These are phyloP conservation scores for Tulasnella sp. DNA, from an alignment of 768 basidiomycete species.

Conservation along the genomic window DNA sequence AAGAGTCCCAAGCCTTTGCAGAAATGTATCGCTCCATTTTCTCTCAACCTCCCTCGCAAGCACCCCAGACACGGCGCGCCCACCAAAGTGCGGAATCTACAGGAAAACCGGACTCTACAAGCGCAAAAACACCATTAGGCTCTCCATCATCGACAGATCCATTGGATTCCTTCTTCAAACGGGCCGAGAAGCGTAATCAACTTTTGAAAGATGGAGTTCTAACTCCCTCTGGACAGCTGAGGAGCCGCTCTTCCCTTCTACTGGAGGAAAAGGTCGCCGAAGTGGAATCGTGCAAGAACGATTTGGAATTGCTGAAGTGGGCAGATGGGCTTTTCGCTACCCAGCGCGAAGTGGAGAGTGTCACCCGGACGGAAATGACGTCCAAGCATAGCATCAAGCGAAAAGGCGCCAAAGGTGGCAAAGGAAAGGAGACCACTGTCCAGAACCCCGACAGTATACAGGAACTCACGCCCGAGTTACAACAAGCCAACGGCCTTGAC, in stretches of 20 bases:
- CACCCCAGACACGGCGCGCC: background rate
- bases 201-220: background rate
- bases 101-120: background rate
- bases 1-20: slow-evolving; percentile 11
- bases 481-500: background rate
- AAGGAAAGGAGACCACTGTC: background rate
- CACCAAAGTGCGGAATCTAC: background rate
- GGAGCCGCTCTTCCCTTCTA: background rate
- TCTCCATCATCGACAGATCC: background rate
- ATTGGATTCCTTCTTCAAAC: background rate
- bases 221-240: background rate
- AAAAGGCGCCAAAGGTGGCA: background rate
- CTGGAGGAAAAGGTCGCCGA: slow-evolving; percentile 64
- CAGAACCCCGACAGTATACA: background rate
- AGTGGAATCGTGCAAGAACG: slow-evolving; percentile 61
- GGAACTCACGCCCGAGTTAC: background rate
- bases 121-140: background rate
- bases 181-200: background rate
- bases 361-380: slow-evolving; percentile 19
- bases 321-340: slow-evolving; percentile 61
- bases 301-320: slow-evolving; percentile 68
- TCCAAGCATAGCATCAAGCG: slow-evolving; percentile 12
- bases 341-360: slow-evolving; percentile 27
- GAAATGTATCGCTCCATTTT: slow-evolving; percentile 14
- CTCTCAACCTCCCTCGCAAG: background rate